Conservation (phyloP, 2,329 filamentous ascomycete species). For the Dryadomyces quercus-mongolicae region DNA sequence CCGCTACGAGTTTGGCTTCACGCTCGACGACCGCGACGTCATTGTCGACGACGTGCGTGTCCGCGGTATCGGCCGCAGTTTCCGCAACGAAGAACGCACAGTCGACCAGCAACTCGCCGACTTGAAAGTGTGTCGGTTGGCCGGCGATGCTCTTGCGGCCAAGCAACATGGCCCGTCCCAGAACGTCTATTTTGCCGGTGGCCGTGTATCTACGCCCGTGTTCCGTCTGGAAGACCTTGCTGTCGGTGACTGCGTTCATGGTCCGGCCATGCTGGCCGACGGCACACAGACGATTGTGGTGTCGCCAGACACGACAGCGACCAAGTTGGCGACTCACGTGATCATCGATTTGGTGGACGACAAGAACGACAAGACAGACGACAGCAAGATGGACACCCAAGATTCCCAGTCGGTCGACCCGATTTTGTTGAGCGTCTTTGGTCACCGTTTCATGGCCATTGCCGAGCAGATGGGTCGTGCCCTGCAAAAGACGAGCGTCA, state of each 20-base stretch:
- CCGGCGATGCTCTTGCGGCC: background rate
- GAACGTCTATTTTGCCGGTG: slow-evolving; percentile 75
- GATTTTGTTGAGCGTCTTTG: slow-evolving; percentile 67
- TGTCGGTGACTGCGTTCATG: slow-evolving; percentile 59
- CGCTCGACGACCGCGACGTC: slow-evolving; percentile 70
- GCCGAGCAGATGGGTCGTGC: slow-evolving; percentile 75
- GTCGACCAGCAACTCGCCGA: slow-evolving; percentile 73
- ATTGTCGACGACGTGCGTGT: slow-evolving; percentile 85
- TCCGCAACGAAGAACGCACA: slow-evolving; percentile 65
- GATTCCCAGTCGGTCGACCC: slow-evolving; percentile 44
- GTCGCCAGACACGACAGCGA: slow-evolving; percentile 62
- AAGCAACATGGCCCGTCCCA: slow-evolving; percentile 51
- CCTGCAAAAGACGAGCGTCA: slow-evolving; percentile 68
- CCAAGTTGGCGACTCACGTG: slow-evolving; percentile 76
- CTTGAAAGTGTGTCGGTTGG: slow-evolving; percentile 44
- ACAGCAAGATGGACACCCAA: slow-evolving; percentile 12
- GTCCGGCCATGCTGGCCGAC: slow-evolving; percentile 78
- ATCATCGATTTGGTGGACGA: slow-evolving; percentile 53
- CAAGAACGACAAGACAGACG: slow-evolving; percentile 4
- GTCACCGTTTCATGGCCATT: slow-evolving; percentile 74
- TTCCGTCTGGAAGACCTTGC: slow-evolving; percentile 68
- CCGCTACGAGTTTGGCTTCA: slow-evolving; percentile 88
- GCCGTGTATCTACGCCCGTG: slow-evolving; percentile 64
- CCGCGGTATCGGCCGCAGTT: slow-evolving; percentile 80
- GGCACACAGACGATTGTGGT: slow-evolving; percentile 88